Evolutionary conservation across 176 grass and related monocot species (phyloP).

Genomic region (Phyllostachys edulis): DNA sequence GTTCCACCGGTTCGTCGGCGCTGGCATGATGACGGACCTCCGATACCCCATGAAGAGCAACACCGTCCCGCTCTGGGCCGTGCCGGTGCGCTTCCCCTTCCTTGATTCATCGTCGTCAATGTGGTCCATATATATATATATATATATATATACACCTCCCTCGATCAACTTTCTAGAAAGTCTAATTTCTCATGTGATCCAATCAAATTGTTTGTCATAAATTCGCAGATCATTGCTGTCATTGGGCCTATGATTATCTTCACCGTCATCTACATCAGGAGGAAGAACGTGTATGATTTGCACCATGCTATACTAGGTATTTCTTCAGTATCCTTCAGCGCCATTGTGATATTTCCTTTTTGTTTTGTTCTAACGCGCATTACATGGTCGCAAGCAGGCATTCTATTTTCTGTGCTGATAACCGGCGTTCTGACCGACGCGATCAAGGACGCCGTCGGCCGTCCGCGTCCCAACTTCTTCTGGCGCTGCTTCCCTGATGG

Average conservation of each 20-base stretch:
- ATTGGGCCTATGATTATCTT: constrained; percentile 47
- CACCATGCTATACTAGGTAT: constrained; percentile 48
- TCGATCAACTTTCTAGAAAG: neutral
- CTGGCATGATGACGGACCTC: constrained; percentile 69
- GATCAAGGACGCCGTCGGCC: constrained; percentile 51
- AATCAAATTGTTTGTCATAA: neutral
- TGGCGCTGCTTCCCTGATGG: constrained; percentile 60
- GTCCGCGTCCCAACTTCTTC: constrained; percentile 42
- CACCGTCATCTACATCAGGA: constrained; percentile 10
- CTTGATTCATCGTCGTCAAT: neutral
- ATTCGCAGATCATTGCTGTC: constrained; percentile 31
- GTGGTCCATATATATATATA: neutral
- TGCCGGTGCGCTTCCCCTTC: constrained; percentile 29
- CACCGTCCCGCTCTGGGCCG: constrained; percentile 67
- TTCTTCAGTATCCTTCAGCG: neutral
- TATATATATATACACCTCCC: neutral
- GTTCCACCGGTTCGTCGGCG: constrained; percentile 73
- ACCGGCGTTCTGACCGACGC: constrained; percentile 52
- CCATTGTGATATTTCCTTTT: neutral
- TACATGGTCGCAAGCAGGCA: constrained; percentile 2
- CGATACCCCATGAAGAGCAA: constrained; percentile 68
- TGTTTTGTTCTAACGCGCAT: neutral
- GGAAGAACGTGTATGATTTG: constrained; percentile 40
- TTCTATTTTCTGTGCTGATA: constrained; percentile 45
- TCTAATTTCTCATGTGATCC: too few relatives aligned